A percentile compares a stretch with the other conserved stretches of the same genome.
Evolutionary conservation across 495 filamentous ascomycete genomes (phyloP).

Genomic region (Annulohypoxylon nitens): DNA sequence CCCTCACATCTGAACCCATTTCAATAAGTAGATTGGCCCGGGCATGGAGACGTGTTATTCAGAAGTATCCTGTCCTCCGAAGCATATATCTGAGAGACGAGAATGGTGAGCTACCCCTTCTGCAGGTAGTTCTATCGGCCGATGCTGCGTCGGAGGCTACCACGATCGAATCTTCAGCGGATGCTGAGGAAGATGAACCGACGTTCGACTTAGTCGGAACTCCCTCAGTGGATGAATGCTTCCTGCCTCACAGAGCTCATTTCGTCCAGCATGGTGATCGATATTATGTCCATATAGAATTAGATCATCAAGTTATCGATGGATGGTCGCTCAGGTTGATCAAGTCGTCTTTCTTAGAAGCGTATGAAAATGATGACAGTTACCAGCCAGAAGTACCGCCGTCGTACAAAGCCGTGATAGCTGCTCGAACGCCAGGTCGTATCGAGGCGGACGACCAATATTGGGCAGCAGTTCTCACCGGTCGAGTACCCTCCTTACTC

Average conservation of each 20-base stretch:
- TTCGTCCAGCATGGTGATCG: not conserved
- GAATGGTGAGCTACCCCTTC: not conserved
- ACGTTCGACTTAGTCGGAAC: not conserved
- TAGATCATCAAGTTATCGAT: not conserved
- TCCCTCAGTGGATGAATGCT: not conserved
- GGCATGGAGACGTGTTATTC: not conserved
- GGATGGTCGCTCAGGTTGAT: constrained; percentile 2
- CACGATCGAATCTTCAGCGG: not conserved
- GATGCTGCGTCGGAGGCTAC: not conserved
- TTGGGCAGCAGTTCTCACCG: not conserved
- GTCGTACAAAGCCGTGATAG: not conserved
- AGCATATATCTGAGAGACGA: not conserved
- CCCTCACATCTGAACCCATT: not conserved
- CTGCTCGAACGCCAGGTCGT: not conserved
- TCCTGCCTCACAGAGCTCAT: not conserved
- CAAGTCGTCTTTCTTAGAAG: not conserved
- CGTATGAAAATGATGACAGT: not conserved
- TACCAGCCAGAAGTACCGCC: not conserved
- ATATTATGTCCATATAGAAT: not conserved
- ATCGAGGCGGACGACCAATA: not conserved
- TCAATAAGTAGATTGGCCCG: not conserved
- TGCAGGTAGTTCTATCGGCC: not conserved
- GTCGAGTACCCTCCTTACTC: not conserved
- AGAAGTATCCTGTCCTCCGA: not conserved
- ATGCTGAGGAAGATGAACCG: not conserved